Evolutionary conservation across 2,329 filamentous ascomycete species (phyloP), one percentile per base, ranked within the genome.

Genomic region (Monilinia fructigena): DNA sequence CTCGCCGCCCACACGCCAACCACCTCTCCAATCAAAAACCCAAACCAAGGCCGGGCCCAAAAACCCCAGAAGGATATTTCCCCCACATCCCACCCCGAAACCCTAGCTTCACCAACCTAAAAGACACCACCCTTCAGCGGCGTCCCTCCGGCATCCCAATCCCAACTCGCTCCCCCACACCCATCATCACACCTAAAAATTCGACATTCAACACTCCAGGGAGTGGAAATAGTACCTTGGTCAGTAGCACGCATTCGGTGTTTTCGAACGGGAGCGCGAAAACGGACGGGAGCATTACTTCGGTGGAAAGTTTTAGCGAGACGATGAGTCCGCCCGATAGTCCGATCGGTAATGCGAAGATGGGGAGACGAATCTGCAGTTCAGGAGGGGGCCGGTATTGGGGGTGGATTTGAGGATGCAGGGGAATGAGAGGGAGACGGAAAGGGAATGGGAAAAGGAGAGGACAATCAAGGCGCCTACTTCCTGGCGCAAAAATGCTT

Each of bases 191-290:
- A 23, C 58, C 50, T 14, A 26, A 42, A n/a, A 67, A 63, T 12
- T 68, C 68, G 1, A 18, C 47, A 8, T 45, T 59, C 40, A 52
- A 62, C 26, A 59, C 69, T 3, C 65, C 71, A 16, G 65, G 64
- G n/a, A 70, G 72, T 47, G 68, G 54, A 38, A 61, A 67, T 11
- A 69, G 68, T 68, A 68, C 72, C 3, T 45, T 72, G 2, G 40
- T 63, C 23, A 72, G 69, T 31, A 72, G 69, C 10, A 64, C 65
- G 4, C 55, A 69, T 16, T 72, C 72, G 0, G 66, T 68, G 2
- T 72, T 71, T n/a, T 72, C 71, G 6, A 48, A 42, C 26, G 45
- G 52, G 20, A 70, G 70, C 5, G 56, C 53, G 16, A 67, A 58
- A 7, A 65, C 68, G 38, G 70, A 69, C 38, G 58, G 58, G 11